A percentile compares a stretch with the other conserved stretches of the same genome.
phyloP scores from a whole-genome alignment of 1,139 yeast genomes.

The Nakaseomyces uthaithaninus region DNA sequence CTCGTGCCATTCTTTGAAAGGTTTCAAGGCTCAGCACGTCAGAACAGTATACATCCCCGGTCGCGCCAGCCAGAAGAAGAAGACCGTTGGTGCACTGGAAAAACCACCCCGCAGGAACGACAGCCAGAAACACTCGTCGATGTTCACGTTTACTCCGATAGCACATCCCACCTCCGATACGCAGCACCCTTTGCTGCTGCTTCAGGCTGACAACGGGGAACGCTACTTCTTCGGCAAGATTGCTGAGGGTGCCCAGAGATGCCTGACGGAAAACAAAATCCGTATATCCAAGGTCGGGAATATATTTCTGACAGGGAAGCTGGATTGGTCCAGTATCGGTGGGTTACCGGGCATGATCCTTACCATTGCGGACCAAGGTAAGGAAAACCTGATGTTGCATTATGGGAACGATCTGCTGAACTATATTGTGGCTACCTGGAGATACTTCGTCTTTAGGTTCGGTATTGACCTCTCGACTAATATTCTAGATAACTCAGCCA shows the following conservation, averaged over 20 bases:
- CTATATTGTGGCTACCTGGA: slow-evolving; percentile 69
- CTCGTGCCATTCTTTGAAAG: background rate
- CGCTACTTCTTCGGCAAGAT: slow-evolving; percentile 70
- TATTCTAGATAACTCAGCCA: slow-evolving; percentile 30
- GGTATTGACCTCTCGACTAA: slow-evolving; percentile 53
- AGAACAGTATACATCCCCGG: slow-evolving; percentile 2
- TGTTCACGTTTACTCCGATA: slow-evolving; percentile 34
- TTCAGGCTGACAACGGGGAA: slow-evolving; percentile 41
- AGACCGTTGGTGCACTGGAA: no score
- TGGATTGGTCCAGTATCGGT: slow-evolving; percentile 68
- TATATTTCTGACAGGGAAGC: slow-evolving; percentile 66
- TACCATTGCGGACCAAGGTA: slow-evolving; percentile 78
- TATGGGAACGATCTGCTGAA: slow-evolving; percentile 41
- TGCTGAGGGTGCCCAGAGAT: slow-evolving; percentile 81
- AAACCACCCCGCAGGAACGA: no score
- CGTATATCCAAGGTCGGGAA: slow-evolving; percentile 49
- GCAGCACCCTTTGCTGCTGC: slow-evolving; percentile 49
- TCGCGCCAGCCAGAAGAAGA: background rate
- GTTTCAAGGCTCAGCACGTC: background rate
- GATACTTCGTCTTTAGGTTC: slow-evolving; percentile 78
- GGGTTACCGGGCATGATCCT: slow-evolving; percentile 86
- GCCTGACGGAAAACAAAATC: slow-evolving; percentile 47
- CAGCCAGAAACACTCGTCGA: slow-evolving; percentile 11
- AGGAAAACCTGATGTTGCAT: slow-evolving; percentile 39
- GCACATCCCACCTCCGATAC: slow-evolving; percentile 57